These are phyloP conservation scores for Daldinia eschscholtzii DNA, from an alignment of 2,329 filamentous ascomycete genomes.

Conservation along the genomic window DNA sequence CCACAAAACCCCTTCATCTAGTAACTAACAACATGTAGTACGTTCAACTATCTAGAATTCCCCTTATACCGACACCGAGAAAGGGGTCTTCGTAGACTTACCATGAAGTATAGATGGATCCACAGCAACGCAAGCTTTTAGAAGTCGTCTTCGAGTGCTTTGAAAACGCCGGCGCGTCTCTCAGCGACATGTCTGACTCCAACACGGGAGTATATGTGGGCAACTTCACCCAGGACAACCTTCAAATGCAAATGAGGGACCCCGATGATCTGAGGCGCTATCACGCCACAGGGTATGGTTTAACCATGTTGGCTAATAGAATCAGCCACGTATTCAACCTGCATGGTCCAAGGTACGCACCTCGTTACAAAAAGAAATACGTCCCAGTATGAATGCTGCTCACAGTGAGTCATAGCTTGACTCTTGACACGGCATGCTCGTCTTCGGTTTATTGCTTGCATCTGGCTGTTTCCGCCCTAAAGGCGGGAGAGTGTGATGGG, in stretches of 20 bases:
- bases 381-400: neutral
- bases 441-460: slow-evolving; percentile 48
- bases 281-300: slow-evolving; percentile 45
- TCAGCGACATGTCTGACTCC: slow-evolving; percentile 27
- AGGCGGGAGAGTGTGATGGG: slow-evolving; percentile 40
- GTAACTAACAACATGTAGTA: neutral
- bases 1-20: neutral
- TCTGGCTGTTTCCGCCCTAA: slow-evolving; percentile 36
- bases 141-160: slow-evolving; percentile 55
- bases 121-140: slow-evolving; percentile 51
- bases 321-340: slow-evolving; percentile 54
- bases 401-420: slow-evolving; percentile 33
- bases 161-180: slow-evolving; percentile 37
- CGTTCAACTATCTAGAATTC: neutral
- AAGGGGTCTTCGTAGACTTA: neutral
- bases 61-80: neutral
- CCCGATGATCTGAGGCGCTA: slow-evolving; percentile 47
- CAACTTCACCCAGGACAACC: slow-evolving; percentile 46
- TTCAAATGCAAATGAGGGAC: slow-evolving; percentile 41
- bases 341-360: slow-evolving; percentile 48
- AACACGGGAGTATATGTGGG: slow-evolving; percentile 47
- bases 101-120: slow-evolving; percentile 45
- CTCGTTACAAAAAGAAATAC: neutral
- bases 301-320: slow-evolving; percentile 51
- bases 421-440: slow-evolving; percentile 53